These are phyloP conservation scores for Zalaria sp. DNA, from an alignment of 2,329 filamentous ascomycete genomes.

Conservation along the genomic window DNA sequence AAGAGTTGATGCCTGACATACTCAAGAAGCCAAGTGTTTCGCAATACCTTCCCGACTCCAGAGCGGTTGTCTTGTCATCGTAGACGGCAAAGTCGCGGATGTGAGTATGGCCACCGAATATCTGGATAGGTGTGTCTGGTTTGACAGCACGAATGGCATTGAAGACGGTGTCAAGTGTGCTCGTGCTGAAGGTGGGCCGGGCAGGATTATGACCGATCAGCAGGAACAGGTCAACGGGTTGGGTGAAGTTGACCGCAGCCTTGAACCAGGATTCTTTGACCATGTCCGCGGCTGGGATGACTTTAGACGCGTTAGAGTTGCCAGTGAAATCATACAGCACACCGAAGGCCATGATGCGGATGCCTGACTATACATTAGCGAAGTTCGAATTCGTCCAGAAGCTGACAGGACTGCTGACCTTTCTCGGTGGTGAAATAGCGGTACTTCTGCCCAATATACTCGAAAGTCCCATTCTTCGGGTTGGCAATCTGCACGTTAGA, in stretches of 20 bases:
- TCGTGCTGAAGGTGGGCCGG: slow-evolving; percentile 27
- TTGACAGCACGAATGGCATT: slow-evolving; percentile 44
- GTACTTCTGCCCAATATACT: slow-evolving; percentile 33
- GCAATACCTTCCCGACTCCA: slow-evolving; percentile 51
- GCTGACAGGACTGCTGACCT: slow-evolving; percentile 11
- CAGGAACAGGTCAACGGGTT: slow-evolving; percentile 50
- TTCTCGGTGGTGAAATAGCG: slow-evolving; percentile 36
- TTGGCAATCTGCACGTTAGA: slow-evolving; percentile 39
- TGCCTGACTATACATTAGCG: slow-evolving; percentile 13
- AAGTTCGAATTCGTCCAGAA: not conserved
- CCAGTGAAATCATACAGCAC: slow-evolving; percentile 37
- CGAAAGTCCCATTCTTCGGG: slow-evolving; percentile 25
- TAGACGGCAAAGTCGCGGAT: slow-evolving; percentile 52
- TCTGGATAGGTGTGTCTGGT: slow-evolving; percentile 46
- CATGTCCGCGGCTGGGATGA: slow-evolving; percentile 39
- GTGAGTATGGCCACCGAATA: slow-evolving; percentile 52
- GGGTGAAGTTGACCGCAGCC: slow-evolving; percentile 37
- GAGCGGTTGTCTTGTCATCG: slow-evolving; percentile 45
- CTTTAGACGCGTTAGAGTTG: slow-evolving; percentile 47
- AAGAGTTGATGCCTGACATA: slow-evolving; percentile 43
- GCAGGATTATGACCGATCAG: slow-evolving; percentile 50
- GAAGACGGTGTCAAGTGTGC: slow-evolving; percentile 36
- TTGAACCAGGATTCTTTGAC: slow-evolving; percentile 46
- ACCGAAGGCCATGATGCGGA: slow-evolving; percentile 39
- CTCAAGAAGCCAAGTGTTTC: slow-evolving; percentile 55